A percentile compares a stretch with the other conserved stretches of the same genome.
Evolutionary conservation across 257 asterid genomes (phyloP).

Genomic region (Solanum acaule): DNA sequence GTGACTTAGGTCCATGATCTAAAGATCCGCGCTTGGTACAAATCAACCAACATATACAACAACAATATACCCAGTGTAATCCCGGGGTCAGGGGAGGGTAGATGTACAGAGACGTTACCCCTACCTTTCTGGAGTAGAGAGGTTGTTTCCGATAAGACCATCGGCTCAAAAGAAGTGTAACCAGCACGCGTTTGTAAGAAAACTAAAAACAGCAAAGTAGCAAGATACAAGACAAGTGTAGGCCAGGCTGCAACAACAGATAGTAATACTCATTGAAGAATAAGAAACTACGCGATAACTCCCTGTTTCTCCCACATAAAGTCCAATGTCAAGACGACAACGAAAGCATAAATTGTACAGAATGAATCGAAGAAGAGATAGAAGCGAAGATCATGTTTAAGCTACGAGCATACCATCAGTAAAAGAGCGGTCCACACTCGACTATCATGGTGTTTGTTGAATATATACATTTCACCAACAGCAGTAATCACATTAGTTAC

Average conservation of each 20-base stretch:
- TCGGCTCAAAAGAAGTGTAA: not conserved
- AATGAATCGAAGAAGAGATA: not conserved
- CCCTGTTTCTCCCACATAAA: not conserved
- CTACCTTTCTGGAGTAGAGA: not conserved
- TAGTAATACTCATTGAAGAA: not conserved
- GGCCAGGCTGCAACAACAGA: not conserved
- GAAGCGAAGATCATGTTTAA: not conserved
- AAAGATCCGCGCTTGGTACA: not conserved
- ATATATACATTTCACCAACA: slow-evolving; percentile 90
- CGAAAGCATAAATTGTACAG: not conserved
- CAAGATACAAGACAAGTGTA: not conserved
- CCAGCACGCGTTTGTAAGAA: not conserved
- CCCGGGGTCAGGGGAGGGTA: not conserved
- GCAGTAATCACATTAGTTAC: slow-evolving; percentile 97
- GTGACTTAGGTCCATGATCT: not conserved
- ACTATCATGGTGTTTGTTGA: slow-evolving; percentile 80
- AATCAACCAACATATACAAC: not conserved
- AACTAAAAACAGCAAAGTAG: not conserved
- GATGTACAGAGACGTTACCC: not conserved
- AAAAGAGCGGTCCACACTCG: slow-evolving; percentile 92
- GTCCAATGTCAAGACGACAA: not conserved
- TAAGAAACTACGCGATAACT: not conserved
- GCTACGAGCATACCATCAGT: slow-evolving; percentile 54
- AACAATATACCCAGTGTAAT: not conserved
- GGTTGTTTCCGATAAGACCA: not conserved